Evolutionary conservation across 768 basidiomycete genomes (phyloP), one percentile per base, ranked within the genome.

Genomic region (Suillus lakei): DNA sequence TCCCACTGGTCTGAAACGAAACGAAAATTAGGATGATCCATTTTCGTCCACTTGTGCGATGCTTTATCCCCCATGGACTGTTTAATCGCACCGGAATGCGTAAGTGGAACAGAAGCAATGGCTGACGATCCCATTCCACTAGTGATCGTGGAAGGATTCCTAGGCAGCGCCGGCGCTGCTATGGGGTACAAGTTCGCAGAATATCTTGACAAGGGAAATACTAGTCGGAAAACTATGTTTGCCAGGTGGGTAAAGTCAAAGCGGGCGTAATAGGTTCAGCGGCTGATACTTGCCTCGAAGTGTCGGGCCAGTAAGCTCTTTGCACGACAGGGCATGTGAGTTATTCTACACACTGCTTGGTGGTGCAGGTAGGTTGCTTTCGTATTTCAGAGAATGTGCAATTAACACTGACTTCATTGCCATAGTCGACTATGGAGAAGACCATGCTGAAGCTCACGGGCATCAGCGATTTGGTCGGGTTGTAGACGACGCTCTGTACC

Each of bases 321-420:
- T 86, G 54, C 84, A 85, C 63, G 85, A 86, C 67, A 70, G 85
- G 48, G 85, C 84, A 16, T 85, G 85, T 69, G 84, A 86, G 67
- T 70, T 84, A 12, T 85, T 79, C 72, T 84, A 83, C 67, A 73
- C 77, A 8, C 66, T 86, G 13, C 65, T 74, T 28, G 85, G 85
- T 8, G 84, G 84, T 4, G 81, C 73, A 63, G 83, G 81, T 81
- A 58, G 51, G 75, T 23, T 2, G 21, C 43, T 44, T 44, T 21
- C 21, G 21, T 44, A 44, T 21, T 44, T 44, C 43, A 44, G 43
- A 21, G 21, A 5, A 5, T 58, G n/a, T 16, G 23, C 15, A 7
- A 46, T 64, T 16, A 56, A 44, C 43, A 30, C 30, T 65, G 61
- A 18, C 39, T 44, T 21, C 21, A 21, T 44, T 50, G 28, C 23